phyloP scores from a whole-genome alignment of 306 rosid species.

The Aeschynomene evenia region DNA sequence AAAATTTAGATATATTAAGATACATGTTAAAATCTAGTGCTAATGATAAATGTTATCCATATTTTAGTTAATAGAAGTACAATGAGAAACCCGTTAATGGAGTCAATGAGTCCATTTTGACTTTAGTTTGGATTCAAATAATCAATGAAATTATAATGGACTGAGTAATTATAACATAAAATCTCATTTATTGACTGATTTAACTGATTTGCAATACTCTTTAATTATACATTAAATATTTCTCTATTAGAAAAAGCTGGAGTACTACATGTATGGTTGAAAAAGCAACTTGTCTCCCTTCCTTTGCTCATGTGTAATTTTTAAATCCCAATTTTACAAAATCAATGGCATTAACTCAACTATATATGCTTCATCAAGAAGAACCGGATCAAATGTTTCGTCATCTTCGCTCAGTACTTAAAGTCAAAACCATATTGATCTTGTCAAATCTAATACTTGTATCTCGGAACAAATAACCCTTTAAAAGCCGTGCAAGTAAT shows the following conservation, averaged over 20 bases:
- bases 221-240: too few relatives aligned
- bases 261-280: not conserved
- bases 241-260: not conserved
- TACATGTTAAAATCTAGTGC: too few relatives aligned
- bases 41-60: too few relatives aligned
- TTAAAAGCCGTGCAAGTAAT: constrained; percentile 41
- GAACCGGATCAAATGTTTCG: not conserved
- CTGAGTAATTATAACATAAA: too few relatives aligned
- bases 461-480: constrained; percentile 12
- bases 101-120: too few relatives aligned
- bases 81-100: too few relatives aligned
- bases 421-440: constrained; percentile 27
- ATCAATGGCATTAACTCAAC: not conserved
- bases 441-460: constrained; percentile 20
- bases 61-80: too few relatives aligned
- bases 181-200: too few relatives aligned
- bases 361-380: not conserved
- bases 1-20: too few relatives aligned
- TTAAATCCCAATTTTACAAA: not conserved
- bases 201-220: too few relatives aligned
- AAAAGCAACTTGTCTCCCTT: not conserved
- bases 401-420: not conserved
- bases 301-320: constrained; percentile 17
- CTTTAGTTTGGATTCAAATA: too few relatives aligned
- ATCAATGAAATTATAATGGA: too few relatives aligned